A percentile compares a stretch with the other conserved stretches of the same genome.
phyloP scores from a whole-genome alignment of 495 filamentous ascomycete genomes.

The Aspergillus leporis region DNA sequence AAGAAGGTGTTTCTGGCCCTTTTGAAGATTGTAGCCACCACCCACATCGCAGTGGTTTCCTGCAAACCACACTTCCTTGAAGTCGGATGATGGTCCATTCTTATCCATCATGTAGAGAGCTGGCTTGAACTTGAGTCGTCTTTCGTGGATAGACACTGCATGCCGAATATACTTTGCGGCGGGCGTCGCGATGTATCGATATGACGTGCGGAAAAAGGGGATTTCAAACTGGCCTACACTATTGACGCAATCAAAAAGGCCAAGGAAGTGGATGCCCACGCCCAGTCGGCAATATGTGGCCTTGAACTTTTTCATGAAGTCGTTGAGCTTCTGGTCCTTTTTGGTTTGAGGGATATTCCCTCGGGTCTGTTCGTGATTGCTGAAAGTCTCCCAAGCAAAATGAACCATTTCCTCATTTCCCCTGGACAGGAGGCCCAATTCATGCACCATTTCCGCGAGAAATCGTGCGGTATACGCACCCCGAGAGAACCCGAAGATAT shows the following conservation, averaged over 20 bases:
- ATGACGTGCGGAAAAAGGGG: conserved; percentile 20
- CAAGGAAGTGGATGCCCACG: conserved; percentile 35
- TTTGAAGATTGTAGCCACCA: conserved; percentile 63
- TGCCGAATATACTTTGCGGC: conserved; percentile 58
- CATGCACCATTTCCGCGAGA: conserved; percentile 80
- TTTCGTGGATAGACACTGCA: conserved; percentile 68
- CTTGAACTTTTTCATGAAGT: conserved; percentile 41
- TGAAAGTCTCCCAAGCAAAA: conserved; percentile 65
- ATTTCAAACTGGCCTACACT: conserved; percentile 35
- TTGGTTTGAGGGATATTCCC: conserved; percentile 14
- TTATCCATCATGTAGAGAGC: conserved; percentile 60
- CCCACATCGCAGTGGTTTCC: conserved; percentile 74
- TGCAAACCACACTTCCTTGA: conserved; percentile 74
- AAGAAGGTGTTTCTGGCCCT: conserved; percentile 22
- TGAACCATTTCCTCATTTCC: conserved; percentile 82
- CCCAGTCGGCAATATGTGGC: conserved; percentile 42
- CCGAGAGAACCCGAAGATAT: conserved; percentile 77
- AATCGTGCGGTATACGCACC: conserved; percentile 83
- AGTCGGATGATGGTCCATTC: conserved; percentile 57
- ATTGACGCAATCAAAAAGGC: conserved; percentile 49
- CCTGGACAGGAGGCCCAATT: conserved; percentile 69
- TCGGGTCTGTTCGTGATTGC: conserved; percentile 11
- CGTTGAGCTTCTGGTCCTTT: conserved; percentile 21
- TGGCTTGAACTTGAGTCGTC: conserved; percentile 57
- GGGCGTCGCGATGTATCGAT: conserved; percentile 16